Evolutionary conservation across 192 early-diverging fungal genomes (phyloP), one percentile per base, ranked within the genome.

Genomic region (Podila clonocystis): DNA sequence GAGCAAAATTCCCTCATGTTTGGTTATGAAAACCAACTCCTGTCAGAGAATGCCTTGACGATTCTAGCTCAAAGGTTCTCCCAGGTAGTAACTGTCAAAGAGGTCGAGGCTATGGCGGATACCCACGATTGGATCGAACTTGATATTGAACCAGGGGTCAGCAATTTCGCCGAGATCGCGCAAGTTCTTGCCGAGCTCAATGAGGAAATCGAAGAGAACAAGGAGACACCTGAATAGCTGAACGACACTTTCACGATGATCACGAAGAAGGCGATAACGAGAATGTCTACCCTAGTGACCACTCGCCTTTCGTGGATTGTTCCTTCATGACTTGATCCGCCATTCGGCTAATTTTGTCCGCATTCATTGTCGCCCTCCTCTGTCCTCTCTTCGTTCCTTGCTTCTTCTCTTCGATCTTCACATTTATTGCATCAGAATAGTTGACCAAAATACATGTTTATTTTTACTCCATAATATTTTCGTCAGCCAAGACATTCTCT

Each of bases 351-450:
- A 58, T 58, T 58, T 58, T 58, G 57, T 58, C 57, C 24, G 2
- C 13, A 58, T 58, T 9, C 22, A 17, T 11, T 1, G 28, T 31
- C 26, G 64, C 64, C 26, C 26, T 64, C 41, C 26, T 64, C 22
- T 22, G 26, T 48, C 41, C 34, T 31, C n/a, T 64, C 63, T 64
- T 64, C 7, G 22, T 28, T 64, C 41, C 8, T 49, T 49, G n/a
- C 11, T 11, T 49, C 19, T 50, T 66, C 22, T 50, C 30, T 6
- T 30, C 50, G 5, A 26, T 65, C 45, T 50, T 50, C 28, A 52
- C 52, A 49, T 65, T 65, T 49, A 52, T 52, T 50, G 50, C 64
- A 65, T 30, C 64, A 65, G 24, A 65, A 24, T 52, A 65, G 20
- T 52, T 6, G 52, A 50, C 4, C 28, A 5, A 30, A 65, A n/a